Evolutionary conservation across 768 basidiomycete species (phyloP), one percentile per base, ranked within the genome.

Genomic region (Mycena venus): DNA sequence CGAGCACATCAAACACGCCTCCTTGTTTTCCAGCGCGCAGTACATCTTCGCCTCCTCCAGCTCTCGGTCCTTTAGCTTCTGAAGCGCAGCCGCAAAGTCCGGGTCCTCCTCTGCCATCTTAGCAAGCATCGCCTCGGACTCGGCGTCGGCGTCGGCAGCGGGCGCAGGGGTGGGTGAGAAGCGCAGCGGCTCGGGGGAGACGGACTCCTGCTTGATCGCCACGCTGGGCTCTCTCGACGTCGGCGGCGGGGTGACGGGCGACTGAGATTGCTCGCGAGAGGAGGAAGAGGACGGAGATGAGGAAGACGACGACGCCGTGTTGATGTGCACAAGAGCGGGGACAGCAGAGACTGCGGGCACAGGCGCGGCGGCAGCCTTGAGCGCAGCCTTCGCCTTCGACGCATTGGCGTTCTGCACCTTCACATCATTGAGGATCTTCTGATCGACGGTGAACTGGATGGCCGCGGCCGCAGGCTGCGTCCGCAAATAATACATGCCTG

Each of bases 21-120:
- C 96, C 88, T 97, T 97, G 85, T 98, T 98, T 83, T 97, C 96
- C 60, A 98, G 78, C 75, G 95, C 95, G 80, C 97, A 98, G 81
- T 90, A 83, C 70, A 97, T 82, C 84, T 93, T 93, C 7, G 92
- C 97, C 72, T 95, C 93, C 82, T 95, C 97, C 4, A 91, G 84
- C 84, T 96, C 93, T 21, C 93, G 90, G 62, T 93, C 91, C 76
- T 89, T 89, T 79, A 92, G 91, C 60, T 93, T 86, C 77, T 90
- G 85, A 62, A 96, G 83, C 0, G 96, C 95, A 38, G 93, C 95
- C 14, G 93, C 93, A 77, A 93, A 96, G 80, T 95, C 96, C 4
- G 93, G 92, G 66, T 90, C 86, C 40, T 86, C 85, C 77, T 89
- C 90, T 7, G 91, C 93, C 32, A 91, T 91, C 79, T 86, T 82